Evolutionary conservation across 192 early-diverging fungal species (phyloP).

Genomic region (Funneliformis geosporum): DNA sequence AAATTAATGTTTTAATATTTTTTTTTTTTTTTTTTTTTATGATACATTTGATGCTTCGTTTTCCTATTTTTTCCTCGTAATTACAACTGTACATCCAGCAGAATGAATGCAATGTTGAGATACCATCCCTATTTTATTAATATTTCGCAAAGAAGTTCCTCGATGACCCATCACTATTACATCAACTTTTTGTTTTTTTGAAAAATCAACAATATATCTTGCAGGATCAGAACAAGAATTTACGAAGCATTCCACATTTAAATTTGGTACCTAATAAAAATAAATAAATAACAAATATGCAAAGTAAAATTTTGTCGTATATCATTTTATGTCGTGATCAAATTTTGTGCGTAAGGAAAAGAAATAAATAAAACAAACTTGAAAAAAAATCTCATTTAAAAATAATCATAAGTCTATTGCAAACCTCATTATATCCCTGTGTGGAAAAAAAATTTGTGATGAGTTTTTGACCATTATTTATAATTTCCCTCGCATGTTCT

Average conservation of each 20-base stretch:
- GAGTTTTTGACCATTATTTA: background rate
- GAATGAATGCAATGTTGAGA: slow-evolving; percentile 18
- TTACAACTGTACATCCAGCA: slow-evolving; percentile 22
- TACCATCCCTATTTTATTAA: background rate
- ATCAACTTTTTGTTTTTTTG: background rate
- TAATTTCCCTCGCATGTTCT: background rate
- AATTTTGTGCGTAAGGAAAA: background rate
- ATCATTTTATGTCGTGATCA: background rate
- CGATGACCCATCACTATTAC: slow-evolving; percentile 7
- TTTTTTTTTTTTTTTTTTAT: too few species aligned
- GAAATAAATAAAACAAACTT: background rate
- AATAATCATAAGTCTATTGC: background rate
- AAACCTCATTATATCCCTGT: background rate
- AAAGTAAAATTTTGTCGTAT: background rate
- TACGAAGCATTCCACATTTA: background rate
- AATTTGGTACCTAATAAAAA: background rate
- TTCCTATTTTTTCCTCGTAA: slow-evolving; percentile 5
- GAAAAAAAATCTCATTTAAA: background rate
- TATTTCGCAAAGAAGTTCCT: background rate
- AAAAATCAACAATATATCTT: slow-evolving; percentile 11
- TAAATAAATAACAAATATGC: background rate
- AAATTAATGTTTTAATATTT: too few species aligned
- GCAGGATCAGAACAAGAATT: slow-evolving; percentile 8
- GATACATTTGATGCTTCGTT: background rate
- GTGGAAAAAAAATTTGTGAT: background rate